Conservation (phyloP, 805 yeast species). For the Phaffomyces thermotolerans region DNA sequence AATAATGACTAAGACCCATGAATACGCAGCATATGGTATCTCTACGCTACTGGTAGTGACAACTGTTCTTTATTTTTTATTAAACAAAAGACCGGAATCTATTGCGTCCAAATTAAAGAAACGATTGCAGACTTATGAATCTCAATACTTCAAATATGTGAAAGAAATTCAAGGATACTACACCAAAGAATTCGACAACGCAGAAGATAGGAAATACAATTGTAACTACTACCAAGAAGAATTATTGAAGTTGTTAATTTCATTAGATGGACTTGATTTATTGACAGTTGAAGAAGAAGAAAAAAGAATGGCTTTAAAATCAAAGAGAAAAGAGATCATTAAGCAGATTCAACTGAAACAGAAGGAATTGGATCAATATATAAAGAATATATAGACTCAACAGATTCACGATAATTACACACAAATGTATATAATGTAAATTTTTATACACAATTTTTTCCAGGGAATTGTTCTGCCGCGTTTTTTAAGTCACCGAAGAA, state of each 20-base stretch:
- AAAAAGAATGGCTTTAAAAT: constrained; percentile 42
- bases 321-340: constrained; percentile 51
- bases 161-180: constrained; percentile 4
- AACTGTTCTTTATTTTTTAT: constrained; percentile 4
- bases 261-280: neutral
- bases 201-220: constrained; percentile 33
- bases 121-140: neutral
- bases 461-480: constrained; percentile 6
- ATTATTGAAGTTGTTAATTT: neutral
- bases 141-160: neutral
- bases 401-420: too few species aligned
- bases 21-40: constrained; percentile 7
- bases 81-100: constrained; percentile 1
- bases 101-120: neutral
- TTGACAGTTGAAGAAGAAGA: constrained; percentile 24
- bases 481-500: neutral
- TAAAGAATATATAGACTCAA: constrained; percentile 1
- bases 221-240: constrained; percentile 31
- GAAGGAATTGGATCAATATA: constrained; percentile 12
- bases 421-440: neutral
- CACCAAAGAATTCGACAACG: constrained; percentile 1
- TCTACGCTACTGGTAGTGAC: constrained; percentile 12
- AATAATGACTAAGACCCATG: neutral
- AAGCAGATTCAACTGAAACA: constrained; percentile 42
- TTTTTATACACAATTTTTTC: neutral